phyloP scores from a whole-genome alignment of 345 rosid genomes.

The Gossypium thurberi region DNA sequence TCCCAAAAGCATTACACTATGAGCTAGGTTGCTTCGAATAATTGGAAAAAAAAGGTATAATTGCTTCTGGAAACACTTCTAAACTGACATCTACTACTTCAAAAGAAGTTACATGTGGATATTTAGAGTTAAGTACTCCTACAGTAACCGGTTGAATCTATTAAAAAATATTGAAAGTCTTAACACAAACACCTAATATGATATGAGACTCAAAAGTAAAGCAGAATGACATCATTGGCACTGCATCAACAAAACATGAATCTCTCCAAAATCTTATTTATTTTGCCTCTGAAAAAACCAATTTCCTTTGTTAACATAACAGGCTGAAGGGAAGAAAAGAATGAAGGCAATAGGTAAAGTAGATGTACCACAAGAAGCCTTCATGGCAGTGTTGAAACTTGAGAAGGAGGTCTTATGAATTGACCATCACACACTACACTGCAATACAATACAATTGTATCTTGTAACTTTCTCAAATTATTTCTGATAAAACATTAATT shows the following conservation, averaged over 20 bases:
- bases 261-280: not conserved
- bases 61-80: not conserved
- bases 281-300: not conserved
- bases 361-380: conserved; percentile 98
- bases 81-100: not conserved
- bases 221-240: not conserved
- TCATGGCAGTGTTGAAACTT: conserved; percentile 96
- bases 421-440: not conserved
- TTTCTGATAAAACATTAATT: not conserved
- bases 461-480: not conserved
- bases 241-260: not conserved
- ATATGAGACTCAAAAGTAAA: not conserved
- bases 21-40: not conserved
- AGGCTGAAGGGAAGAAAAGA: conserved; percentile 98
- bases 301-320: conserved; percentile 4
- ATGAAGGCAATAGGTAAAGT: conserved; percentile 98
- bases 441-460: not conserved
- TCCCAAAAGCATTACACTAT: not conserved
- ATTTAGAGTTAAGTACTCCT: not conserved
- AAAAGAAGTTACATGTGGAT: not conserved
- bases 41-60: not conserved
- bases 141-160: not conserved
- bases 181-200: not conserved
- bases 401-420: conserved; percentile 78
- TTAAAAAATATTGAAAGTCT: not conserved